Conservation (phyloP, 2,329 filamentous ascomycete genomes). For the Madurella mycetomatis region DNA sequence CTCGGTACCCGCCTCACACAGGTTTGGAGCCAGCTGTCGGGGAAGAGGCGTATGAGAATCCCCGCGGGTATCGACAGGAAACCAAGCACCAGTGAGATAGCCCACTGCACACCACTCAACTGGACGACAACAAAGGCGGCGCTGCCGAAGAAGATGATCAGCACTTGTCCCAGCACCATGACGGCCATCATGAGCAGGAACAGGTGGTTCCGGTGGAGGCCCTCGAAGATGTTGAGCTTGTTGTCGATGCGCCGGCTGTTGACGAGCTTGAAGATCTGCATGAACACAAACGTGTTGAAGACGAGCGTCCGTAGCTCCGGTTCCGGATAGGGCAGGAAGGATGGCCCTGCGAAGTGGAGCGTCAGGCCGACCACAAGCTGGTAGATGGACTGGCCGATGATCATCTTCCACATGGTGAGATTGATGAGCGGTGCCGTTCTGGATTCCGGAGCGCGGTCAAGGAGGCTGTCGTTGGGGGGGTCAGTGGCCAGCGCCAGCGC, state of each 20-base stretch:
- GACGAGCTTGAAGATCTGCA: constrained; percentile 84
- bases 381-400: constrained; percentile 68
- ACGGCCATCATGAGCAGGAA: constrained; percentile 65
- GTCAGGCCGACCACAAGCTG: constrained; percentile 61
- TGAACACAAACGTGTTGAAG: constrained; percentile 85
- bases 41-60: constrained; percentile 2
- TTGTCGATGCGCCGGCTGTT: constrained; percentile 82
- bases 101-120: constrained; percentile 33
- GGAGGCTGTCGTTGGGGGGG: constrained; percentile 39
- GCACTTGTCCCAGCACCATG: constrained; percentile 65
- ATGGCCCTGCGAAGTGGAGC: constrained; percentile 53
- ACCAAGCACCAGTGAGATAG: background rate
- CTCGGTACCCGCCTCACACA: background rate
- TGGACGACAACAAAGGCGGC: constrained; percentile 59
- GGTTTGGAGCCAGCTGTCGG: background rate
- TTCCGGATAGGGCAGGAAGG: constrained; percentile 36
- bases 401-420: constrained; percentile 80
- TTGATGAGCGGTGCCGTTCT: constrained; percentile 47
- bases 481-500: constrained; percentile 51
- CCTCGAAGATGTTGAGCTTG: constrained; percentile 78
- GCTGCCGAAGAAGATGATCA: constrained; percentile 68
- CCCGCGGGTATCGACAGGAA: constrained; percentile 4
- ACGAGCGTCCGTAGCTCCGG: constrained; percentile 55
- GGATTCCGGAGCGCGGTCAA: constrained; percentile 37
- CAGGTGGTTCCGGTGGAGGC: constrained; percentile 69